These are phyloP conservation scores for Apiotrichum laibachii DNA, from an alignment of 1,284 basidiomycete species.

Conservation along the genomic window DNA sequence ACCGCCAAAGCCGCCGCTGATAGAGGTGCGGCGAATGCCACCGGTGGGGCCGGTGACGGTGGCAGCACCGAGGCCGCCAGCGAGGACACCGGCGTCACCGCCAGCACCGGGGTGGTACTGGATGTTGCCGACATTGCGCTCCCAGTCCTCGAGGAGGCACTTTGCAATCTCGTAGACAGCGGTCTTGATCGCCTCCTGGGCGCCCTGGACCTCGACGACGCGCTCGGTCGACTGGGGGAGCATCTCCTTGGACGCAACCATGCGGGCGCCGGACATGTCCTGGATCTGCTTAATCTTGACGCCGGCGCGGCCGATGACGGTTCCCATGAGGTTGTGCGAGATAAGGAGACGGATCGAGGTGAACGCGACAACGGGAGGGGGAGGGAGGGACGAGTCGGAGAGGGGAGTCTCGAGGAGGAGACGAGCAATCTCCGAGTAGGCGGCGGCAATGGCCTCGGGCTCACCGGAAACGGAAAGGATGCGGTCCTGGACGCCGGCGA, in stretches of 20 bases:
- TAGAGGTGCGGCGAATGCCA: conserved; percentile 49
- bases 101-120: conserved; percentile 88
- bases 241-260: conserved; percentile 99
- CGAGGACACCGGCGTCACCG: conserved; percentile 63
- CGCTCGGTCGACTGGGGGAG: conserved; percentile 97
- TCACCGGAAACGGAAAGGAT: conserved; percentile 90
- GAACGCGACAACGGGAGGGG: conserved; percentile 64
- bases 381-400: conserved; percentile 67
- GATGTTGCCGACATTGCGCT: conserved; percentile 86
- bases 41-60: conserved; percentile 53
- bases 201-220: conserved; percentile 92
- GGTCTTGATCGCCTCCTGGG: conserved; percentile 82
- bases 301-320: conserved; percentile 94
- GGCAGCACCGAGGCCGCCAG: conserved; percentile 53
- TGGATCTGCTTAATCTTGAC: conserved; percentile 99
- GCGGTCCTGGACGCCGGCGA: conserved; percentile 93
- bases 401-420: conserved; percentile 73
- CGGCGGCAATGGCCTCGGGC: conserved; percentile 88
- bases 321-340: conserved; percentile 98
- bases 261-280: conserved; percentile 90
- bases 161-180: conserved; percentile 94
- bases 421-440: conserved; percentile 89
- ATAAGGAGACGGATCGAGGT: conserved; percentile 93
- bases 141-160: conserved; percentile 95
- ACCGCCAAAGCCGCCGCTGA: conserved; percentile 32